Base-by-base conservation (phyloP, 148 eudicot genomes). In the Heliosperma pusillum region DNA sequence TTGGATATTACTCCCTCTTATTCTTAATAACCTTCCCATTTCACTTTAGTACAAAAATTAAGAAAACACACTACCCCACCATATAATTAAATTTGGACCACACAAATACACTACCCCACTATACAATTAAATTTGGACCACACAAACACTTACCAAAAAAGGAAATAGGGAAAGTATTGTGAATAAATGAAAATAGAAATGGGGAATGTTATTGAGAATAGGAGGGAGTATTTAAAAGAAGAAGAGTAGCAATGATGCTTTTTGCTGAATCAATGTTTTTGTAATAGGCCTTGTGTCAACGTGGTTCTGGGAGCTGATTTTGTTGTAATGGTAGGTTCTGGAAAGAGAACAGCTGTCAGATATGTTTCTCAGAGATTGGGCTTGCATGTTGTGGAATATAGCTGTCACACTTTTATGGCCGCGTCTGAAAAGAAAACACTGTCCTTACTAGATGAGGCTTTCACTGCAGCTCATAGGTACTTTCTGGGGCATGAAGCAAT, bases 341-440 rank as follows among this genome's bases (percentile, higher is more conserved):
- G 98, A 45, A 94, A 91, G 87, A 86, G 90, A 80, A 91, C 98
- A 69, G 93, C 88, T 80, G 88, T 91, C 67, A 90, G 82, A 80
- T 85, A 87, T 84, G 87, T 94, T 78, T 93, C 97, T 85, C 79
- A 83, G 66, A 86, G 85, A 47, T 82, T 94, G 81, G 98, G 98
- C 67, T 88, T 94, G 76, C 98, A 94, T 84, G 90, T 94, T 55
- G 97, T 90, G 70, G 98, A 94, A 81, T 94, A 81, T 79, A 88
- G 88, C 80, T 94, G 98, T 81, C 91, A 89, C 74, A 77, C 75
- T 85, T 79, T 94, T 20, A 75, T 89, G 89, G 85, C 86, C 56
- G 85, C 93, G 67, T 88, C 98, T 76, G 96, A 94, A 71, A 88
- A 84, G 73, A 94, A 91, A 71, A 78, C 80, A 64, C 83, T 95